Conservation (phyloP, 2,329 filamentous ascomycete genomes). For the Xylaria hypoxylon region DNA sequence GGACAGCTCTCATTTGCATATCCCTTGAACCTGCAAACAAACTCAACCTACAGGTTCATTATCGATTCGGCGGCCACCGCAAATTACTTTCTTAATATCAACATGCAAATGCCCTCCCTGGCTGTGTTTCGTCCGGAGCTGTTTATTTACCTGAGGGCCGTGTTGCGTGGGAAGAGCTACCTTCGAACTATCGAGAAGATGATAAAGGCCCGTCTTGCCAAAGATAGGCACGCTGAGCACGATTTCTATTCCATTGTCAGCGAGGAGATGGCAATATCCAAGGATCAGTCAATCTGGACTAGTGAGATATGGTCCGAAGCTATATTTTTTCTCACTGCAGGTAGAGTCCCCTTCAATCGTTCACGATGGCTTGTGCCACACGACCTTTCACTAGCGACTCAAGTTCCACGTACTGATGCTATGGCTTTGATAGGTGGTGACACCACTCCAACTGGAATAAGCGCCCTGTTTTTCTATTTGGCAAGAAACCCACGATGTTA, state of each 20-base stretch:
- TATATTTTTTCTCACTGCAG: slow-evolving; percentile 19
- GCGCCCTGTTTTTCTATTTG: slow-evolving; percentile 14
- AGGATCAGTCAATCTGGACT: neutral
- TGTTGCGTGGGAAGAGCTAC: slow-evolving; percentile 14
- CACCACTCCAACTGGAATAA: neutral
- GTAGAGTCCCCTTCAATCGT: neutral
- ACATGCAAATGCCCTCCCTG: slow-evolving; percentile 10
- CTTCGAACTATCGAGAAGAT: slow-evolving; percentile 12
- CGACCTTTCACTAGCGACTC: no score
- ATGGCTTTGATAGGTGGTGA: neutral
- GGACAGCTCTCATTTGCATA: slow-evolving; percentile 38
- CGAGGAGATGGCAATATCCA: neutral
- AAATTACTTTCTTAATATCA: slow-evolving; percentile 8
- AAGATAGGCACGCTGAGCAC: slow-evolving; percentile 12
- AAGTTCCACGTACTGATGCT: neutral
- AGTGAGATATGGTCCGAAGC: slow-evolving; percentile 22
- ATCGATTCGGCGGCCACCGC: neutral
- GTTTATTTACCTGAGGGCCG: neutral
- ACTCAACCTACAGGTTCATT: slow-evolving; percentile 12
- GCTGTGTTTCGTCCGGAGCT: slow-evolving; percentile 3
- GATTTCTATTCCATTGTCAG: slow-evolving; percentile 7
- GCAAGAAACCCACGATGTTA: slow-evolving; percentile 4
- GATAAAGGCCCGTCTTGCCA: slow-evolving; percentile 9
- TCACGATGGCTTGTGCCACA: no score
- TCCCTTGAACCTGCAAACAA: slow-evolving; percentile 28